These are phyloP conservation scores for Hymenotorrendiella dingleyae DNA, from an alignment of 2,329 filamentous ascomycete species.

Conservation along the genomic window DNA sequence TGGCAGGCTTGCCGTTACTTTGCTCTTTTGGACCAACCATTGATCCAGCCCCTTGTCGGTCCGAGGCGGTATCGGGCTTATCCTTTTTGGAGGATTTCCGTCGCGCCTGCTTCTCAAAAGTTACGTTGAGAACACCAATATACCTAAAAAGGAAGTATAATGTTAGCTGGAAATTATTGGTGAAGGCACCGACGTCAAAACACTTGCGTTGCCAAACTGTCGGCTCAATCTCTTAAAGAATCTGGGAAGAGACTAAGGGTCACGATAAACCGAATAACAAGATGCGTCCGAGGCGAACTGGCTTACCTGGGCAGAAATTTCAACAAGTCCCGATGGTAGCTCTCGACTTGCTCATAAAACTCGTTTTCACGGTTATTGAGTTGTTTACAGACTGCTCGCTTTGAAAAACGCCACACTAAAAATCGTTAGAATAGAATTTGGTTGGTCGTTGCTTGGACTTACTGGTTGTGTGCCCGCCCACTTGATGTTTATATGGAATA, in stretches of 20 bases:
- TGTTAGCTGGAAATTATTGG: too few relatives aligned
- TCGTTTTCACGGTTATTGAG: constrained; percentile 97
- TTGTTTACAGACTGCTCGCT: constrained; percentile 93
- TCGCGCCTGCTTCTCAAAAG: constrained; percentile 78
- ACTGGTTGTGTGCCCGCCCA: constrained; percentile 91
- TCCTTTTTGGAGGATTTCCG: constrained; percentile 51
- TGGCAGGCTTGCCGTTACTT: constrained; percentile 5
- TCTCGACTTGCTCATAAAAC: constrained; percentile 96
- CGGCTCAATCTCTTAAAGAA: too few relatives aligned
- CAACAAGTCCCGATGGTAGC: constrained; percentile 80
- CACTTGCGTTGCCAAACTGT: too few relatives aligned
- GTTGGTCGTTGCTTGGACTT: too few relatives aligned
- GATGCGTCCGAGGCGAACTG: too few relatives aligned
- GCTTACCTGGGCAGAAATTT: constrained; percentile 80
- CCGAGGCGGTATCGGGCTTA: constrained; percentile 36
- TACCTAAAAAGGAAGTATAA: constrained; percentile 54
- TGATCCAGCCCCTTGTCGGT: constrained; percentile 9
- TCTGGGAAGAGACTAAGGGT: too few relatives aligned
- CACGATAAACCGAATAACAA: too few relatives aligned
- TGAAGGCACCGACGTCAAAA: too few relatives aligned
- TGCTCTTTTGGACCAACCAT: constrained; percentile 24
- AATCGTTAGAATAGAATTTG: too few relatives aligned
- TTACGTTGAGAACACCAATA: constrained; percentile 94
- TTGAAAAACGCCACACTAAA: constrained; percentile 96
- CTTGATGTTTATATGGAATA: constrained; percentile 95